Percentiles rank a stretch among this genome's conserved stretches.
Evolutionary conservation across 768 basidiomycete species (phyloP).

Genomic region (Lentinula sp.): DNA sequence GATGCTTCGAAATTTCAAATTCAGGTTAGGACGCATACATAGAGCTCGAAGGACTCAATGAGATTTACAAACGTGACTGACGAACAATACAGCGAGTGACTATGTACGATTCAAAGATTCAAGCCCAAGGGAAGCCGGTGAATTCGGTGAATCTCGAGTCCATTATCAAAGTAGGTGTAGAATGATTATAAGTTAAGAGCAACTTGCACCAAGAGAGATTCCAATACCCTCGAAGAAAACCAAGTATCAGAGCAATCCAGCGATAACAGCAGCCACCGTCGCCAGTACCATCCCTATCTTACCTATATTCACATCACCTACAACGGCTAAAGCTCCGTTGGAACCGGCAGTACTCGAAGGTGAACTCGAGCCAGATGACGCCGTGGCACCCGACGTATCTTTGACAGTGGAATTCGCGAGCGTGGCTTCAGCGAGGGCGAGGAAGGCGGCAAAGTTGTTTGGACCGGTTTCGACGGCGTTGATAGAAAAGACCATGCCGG

Average conservation of each 20-base stretch:
- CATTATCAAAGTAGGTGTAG: too few relatives aligned
- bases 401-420: neutral
- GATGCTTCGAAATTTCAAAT: too few relatives aligned
- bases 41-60: too few relatives aligned
- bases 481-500: slow-evolving; percentile 63
- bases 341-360: neutral
- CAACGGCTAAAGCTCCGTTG: neutral
- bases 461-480: slow-evolving; percentile 46
- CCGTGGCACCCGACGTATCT: neutral
- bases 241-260: neutral
- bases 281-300: neutral
- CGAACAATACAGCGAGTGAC: too few relatives aligned
- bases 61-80: too few relatives aligned
- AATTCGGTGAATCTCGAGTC: too few relatives aligned
- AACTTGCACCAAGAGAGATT: too few relatives aligned
- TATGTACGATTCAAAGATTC: too few relatives aligned
- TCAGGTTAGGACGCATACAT: too few relatives aligned
- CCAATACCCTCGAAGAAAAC: too few relatives aligned
- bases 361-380: neutral
- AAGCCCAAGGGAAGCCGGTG: too few relatives aligned
- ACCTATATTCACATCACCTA: neutral
- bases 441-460: slow-evolving; percentile 49
- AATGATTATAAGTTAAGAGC: too few relatives aligned
- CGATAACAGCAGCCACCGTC: neutral
- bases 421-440: slow-evolving; percentile 21